phyloP scores from a whole-genome alignment of 192 early-diverging fungal species.

The Coemansia sp. region DNA sequence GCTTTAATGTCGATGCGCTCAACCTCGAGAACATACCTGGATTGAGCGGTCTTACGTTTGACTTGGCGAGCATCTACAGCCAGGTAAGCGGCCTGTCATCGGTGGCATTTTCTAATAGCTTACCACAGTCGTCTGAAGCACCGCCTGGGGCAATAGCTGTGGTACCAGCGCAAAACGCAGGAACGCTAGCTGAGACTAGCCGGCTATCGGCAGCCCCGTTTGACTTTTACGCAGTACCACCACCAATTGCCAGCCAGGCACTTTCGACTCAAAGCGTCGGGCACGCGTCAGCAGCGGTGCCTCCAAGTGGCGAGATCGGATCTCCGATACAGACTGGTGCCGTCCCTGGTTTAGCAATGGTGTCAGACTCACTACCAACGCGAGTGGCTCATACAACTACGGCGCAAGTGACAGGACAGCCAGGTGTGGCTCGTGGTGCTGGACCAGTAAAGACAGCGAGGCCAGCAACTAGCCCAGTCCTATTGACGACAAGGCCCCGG shows the following conservation, averaged over 20 bases:
- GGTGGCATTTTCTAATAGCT: background rate
- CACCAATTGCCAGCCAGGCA: background rate
- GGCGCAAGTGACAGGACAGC: background rate
- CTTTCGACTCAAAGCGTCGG: background rate
- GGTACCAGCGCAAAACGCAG: background rate
- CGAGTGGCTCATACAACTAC: background rate
- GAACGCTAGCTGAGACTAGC: background rate
- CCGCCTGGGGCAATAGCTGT: background rate
- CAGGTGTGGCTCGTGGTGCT: background rate
- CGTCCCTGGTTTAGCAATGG: background rate
- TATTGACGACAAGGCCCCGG: conserved; percentile 8
- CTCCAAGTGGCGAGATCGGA: background rate
- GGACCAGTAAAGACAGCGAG: background rate
- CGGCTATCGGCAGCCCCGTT: background rate
- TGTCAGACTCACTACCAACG: background rate
- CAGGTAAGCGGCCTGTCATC: conserved; percentile 36
- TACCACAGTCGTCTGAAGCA: background rate
- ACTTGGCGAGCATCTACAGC: conserved; percentile 42
- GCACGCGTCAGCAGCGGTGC: background rate
- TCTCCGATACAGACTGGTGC: background rate
- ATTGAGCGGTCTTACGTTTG: conserved; percentile 43
- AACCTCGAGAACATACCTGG: conserved; percentile 39
- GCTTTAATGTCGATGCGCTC: conserved; percentile 50
- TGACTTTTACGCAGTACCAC: background rate
- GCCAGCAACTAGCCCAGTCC: conserved; percentile 9